Base-by-base conservation (phyloP, 1,139 yeast genomes). In the Lodderomyces theae region DNA sequence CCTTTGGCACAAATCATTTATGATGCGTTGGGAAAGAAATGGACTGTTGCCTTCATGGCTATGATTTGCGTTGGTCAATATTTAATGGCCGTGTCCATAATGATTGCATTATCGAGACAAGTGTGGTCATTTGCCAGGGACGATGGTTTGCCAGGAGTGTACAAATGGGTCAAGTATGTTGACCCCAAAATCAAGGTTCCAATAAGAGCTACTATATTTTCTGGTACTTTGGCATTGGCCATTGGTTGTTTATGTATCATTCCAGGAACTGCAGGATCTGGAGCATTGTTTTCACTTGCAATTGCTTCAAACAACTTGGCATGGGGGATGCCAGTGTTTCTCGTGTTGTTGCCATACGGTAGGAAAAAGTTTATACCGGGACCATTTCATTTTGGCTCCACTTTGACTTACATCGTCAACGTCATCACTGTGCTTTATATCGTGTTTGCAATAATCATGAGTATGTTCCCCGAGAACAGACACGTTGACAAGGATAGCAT, bases 31-130 rank as follows among this genome's bases (percentile, higher is more conserved):
- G 90, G 90, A 34, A 77, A 77, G 54, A 65, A 70, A 37, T 82
- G 89, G 87, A 81, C 88, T 2, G 68, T 77, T 51, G 82, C 79
- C 0, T 76, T 82, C 42, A 78, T 80, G 82, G 54, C 76, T 1
- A 55, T 80, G 37, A 77, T 79, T 51, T 78, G 82, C 2, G 60
- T 70, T 49, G 80, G 82, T 40, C 85, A 79, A 57, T 80, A 74
- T 60, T 56, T 79, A 41, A 82, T 82, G 86, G 88, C 87, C 26
- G 53, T 56, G 9, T 62, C 67, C 1, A 53, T 60, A 32, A 51
- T 62, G 35, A 51, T 59, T 36, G 66, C 68, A 9, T 67, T 73
- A 37, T 74, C 63, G 2, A 52, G 69, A 49, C 69, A 64, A 49
- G 56, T 62, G 32, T 64, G 64, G 63, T 67, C 69, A 10, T 64